A percentile compares a stretch with the other conserved stretches of the same genome.
These are phyloP conservation scores for Vitis rupestris DNA, from an alignment of 164 flowering plant species.

Conservation along the genomic window DNA sequence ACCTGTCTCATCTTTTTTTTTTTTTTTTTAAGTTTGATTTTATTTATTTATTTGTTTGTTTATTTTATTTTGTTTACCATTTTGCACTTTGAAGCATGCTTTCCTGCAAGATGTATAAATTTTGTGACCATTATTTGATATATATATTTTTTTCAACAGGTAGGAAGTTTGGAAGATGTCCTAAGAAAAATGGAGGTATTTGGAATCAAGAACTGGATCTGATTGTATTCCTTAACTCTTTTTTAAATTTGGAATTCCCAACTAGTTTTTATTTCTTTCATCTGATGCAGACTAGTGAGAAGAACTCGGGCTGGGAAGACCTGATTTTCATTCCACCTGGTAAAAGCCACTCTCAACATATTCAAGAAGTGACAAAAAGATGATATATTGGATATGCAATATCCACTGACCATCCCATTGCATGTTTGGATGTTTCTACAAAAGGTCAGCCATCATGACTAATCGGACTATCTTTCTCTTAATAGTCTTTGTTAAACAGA, in stretches of 20 bases:
- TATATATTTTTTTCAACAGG: slow-evolving; percentile 42
- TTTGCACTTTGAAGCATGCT: background rate
- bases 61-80: background rate
- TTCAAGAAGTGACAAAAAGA: slow-evolving; percentile 60
- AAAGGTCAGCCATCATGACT: slow-evolving; percentile 24
- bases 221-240: background rate
- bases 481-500: too few relatives aligned
- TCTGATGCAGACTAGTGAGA: slow-evolving; percentile 61
- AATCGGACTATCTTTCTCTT: background rate
- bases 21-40: background rate
- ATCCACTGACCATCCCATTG: slow-evolving; percentile 13
- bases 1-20: background rate
- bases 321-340: slow-evolving; percentile 94
- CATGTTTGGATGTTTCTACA: background rate
- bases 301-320: slow-evolving; percentile 95
- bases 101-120: too few relatives aligned
- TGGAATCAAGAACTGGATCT: too few relatives aligned
- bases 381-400: slow-evolving; percentile 19
- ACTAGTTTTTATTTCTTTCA: background rate
- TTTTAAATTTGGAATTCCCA: background rate
- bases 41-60: background rate
- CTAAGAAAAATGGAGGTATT: slow-evolving; percentile 91
- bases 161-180: slow-evolving; percentile 93
- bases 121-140: background rate
- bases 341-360: slow-evolving; percentile 77